Conservation (phyloP, 1,284 basidiomycete species). For the Heimioporus punctisporus region DNA sequence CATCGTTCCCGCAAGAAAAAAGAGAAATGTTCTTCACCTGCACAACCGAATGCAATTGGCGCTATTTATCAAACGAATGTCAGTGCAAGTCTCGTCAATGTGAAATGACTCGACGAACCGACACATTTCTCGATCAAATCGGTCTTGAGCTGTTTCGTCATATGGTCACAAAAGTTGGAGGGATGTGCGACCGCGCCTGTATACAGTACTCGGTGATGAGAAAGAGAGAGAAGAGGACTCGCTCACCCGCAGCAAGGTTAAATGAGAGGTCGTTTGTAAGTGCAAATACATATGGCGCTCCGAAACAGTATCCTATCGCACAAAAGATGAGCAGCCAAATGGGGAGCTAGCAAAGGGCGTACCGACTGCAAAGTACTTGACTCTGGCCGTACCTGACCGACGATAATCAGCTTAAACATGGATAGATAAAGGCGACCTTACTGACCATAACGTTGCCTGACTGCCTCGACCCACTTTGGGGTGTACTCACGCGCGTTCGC, state of each 20-base stretch:
- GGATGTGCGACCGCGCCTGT: conserved; percentile 60
- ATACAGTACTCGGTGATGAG: background rate
- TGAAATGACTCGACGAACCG: conserved; percentile 34
- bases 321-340: background rate
- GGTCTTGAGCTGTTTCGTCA: conserved; percentile 41
- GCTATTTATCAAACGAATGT: conserved; percentile 35
- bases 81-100: background rate
- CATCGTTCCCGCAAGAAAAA: background rate
- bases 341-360: background rate
- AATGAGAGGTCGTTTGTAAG: conserved; percentile 42
- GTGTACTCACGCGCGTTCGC: conserved; percentile 37
- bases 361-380: conserved; percentile 44
- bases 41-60: conserved; percentile 54
- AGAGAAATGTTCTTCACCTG: conserved; percentile 39
- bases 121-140: conserved; percentile 48
- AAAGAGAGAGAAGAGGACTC: too few relatives aligned
- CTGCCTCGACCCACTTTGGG: conserved; percentile 52
- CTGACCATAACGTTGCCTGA: conserved; percentile 46
- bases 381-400: conserved; percentile 20
- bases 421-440: background rate
- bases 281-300: conserved; percentile 52
- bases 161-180: conserved; percentile 23
- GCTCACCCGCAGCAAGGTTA: conserved; percentile 47
- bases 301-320: conserved; percentile 57
- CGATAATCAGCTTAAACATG: background rate